Percentiles rank a stretch among this genome's conserved stretches.
phyloP scores from a whole-genome alignment of 352 stramenopile species.

The Discostella stelligera region DNA sequence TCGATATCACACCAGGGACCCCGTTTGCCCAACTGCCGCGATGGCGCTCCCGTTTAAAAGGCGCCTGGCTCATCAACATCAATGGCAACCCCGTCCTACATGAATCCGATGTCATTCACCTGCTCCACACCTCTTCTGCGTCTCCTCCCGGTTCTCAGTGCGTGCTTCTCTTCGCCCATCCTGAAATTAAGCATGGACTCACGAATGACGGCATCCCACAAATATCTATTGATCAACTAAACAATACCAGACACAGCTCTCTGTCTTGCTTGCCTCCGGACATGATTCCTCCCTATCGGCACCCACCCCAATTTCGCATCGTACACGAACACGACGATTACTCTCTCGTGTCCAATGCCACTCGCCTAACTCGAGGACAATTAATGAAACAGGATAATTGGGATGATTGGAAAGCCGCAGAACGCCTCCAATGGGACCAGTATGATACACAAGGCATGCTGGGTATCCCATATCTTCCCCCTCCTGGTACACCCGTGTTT shows the following conservation, averaged over 20 bases:
- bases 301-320: neutral
- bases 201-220: neutral
- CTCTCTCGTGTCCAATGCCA: neutral
- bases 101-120: neutral
- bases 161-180: constrained; percentile 5
- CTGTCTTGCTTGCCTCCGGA: neutral
- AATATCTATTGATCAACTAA: constrained; percentile 22
- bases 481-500: constrained; percentile 6
- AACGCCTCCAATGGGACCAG: neutral
- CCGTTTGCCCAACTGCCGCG: too few species aligned
- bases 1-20: too few species aligned
- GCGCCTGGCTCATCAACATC: too few species aligned
- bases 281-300: neutral
- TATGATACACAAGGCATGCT: neutral
- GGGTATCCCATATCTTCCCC: neutral
- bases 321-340: too few species aligned
- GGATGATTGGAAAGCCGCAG: neutral
- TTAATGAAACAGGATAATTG: neutral
- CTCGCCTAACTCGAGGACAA: neutral
- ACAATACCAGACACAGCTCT: too few species aligned
- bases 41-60: too few species aligned
- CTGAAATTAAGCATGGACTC: constrained; percentile 18
- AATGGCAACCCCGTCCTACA: neutral
- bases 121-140: constrained; percentile 2
- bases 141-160: neutral